phyloP scores from a whole-genome alignment of 257 asterid species.

The Rauvolfia tetraphylla region DNA sequence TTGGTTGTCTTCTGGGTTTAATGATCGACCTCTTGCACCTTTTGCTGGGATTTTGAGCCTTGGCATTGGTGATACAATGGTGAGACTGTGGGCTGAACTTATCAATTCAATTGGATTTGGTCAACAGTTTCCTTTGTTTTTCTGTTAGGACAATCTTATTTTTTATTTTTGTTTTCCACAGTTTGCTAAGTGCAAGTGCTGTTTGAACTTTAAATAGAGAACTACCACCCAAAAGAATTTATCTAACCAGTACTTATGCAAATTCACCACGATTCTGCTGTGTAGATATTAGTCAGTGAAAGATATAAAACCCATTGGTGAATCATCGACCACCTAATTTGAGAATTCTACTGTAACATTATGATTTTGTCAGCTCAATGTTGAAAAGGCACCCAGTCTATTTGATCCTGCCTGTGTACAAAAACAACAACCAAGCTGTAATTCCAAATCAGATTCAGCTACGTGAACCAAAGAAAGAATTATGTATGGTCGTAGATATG shows the following conservation, averaged over 20 bases:
- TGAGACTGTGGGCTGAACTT: conserved; percentile 26
- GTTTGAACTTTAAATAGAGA: not conserved
- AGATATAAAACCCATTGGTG: not conserved
- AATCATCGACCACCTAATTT: not conserved
- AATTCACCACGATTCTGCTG: conserved; percentile 1
- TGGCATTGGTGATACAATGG: conserved; percentile 99
- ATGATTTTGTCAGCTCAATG: not conserved
- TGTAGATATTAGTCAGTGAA: not conserved
- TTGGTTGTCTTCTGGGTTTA: conserved; percentile 81
- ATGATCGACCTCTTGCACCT: conserved; percentile 90
- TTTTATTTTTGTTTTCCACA: not conserved
- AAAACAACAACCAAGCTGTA: no score
- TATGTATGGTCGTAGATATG: no score
- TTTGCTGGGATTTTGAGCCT: conserved; percentile 98
- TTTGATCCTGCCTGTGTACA: not conserved
- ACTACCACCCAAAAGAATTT: not conserved
- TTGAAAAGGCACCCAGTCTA: not conserved
- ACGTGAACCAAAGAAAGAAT: no score
- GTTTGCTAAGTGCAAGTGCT: not conserved
- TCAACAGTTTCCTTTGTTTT: not conserved
- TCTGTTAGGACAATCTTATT: not conserved
- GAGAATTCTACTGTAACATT: not conserved
- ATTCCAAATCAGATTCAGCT: no score
- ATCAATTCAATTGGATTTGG: not conserved
- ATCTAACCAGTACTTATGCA: not conserved